phyloP scores from a whole-genome alignment of 129 eudicot species.

The Ambrosia trifida region DNA sequence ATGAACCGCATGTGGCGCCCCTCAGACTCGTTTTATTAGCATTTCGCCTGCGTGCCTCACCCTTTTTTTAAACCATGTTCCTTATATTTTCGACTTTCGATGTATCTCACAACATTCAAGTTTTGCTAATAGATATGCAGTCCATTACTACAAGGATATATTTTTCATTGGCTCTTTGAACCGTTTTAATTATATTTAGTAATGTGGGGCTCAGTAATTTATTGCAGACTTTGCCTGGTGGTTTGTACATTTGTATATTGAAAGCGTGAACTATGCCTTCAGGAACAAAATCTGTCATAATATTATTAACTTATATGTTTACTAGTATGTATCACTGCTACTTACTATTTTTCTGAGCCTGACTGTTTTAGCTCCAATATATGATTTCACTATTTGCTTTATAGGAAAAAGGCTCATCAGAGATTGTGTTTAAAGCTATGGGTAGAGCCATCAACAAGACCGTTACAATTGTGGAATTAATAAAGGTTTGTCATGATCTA shows the following conservation, averaged over 20 bases:
- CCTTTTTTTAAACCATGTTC: not conserved
- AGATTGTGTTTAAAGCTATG: conserved; percentile 96
- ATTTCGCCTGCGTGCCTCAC: too few species aligned
- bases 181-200: not conserved
- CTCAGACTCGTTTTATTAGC: too few species aligned
- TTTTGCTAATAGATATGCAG: too few species aligned
- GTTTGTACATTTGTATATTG: not conserved
- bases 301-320: too few species aligned
- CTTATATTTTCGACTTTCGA: too few species aligned
- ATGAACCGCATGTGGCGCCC: too few species aligned
- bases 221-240: not conserved
- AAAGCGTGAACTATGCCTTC: too few species aligned
- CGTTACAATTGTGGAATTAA: conserved; percentile 91
- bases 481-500: conserved; percentile 54
- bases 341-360: not conserved
- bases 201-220: not conserved
- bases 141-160: not conserved
- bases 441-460: conserved; percentile 99
- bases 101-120: too few species aligned
- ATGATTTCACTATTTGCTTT: conserved; percentile 11
- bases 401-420: conserved; percentile 85
- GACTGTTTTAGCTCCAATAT: not conserved
- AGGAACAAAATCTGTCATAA: too few species aligned
- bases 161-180: not conserved
- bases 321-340: not conserved